A percentile compares a stretch with the other conserved stretches of the same genome.
These are phyloP conservation scores for Begonia fuchsioides DNA, from an alignment of 306 rosid genomes.

Conservation along the genomic window DNA sequence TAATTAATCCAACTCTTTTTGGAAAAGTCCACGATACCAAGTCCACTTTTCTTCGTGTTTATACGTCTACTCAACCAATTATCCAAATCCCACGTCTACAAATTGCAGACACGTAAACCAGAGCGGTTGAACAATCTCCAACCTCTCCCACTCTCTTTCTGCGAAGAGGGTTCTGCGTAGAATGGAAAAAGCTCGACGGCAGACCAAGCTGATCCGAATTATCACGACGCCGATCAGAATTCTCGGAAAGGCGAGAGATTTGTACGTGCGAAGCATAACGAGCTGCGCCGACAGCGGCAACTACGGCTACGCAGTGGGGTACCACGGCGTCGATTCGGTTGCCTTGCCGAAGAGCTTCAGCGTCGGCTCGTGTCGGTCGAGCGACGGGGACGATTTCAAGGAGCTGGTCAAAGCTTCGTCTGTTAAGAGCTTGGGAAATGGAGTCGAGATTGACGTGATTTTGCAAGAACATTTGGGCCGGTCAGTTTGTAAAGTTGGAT, in stretches of 20 bases:
- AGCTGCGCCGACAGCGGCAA: constrained; percentile 25
- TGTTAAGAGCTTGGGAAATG: constrained; percentile 23
- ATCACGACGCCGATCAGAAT: constrained; percentile 34
- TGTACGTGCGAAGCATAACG: constrained; percentile 41
- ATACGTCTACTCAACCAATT: too few species aligned
- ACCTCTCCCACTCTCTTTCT: too few species aligned
- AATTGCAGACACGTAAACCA: too few species aligned
- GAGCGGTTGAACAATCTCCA: too few species aligned
- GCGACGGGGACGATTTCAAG: constrained; percentile 25
- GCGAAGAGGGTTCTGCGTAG: too few species aligned
- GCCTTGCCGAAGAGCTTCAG: constrained; percentile 43
- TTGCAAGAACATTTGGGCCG: constrained; percentile 18
- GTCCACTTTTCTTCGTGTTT: too few species aligned
- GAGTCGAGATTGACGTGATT: constrained; percentile 33
- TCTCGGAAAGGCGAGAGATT: constrained; percentile 38
- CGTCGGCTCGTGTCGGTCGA: constrained; percentile 20
- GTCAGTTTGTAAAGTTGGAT: not conserved
- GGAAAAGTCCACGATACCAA: too few species aligned
- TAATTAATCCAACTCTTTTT: too few species aligned
- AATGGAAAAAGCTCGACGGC: constrained; percentile 10
- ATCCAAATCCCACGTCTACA: too few species aligned
- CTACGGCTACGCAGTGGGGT: constrained; percentile 15
- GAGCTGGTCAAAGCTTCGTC: constrained; percentile 52
- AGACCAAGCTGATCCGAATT: constrained; percentile 32
- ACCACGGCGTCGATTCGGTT: constrained; percentile 6